Evolutionary conservation across 768 basidiomycete genomes (phyloP), one percentile per base, ranked within the genome.

Genomic region (Lactifluus hygrophoroides): DNA sequence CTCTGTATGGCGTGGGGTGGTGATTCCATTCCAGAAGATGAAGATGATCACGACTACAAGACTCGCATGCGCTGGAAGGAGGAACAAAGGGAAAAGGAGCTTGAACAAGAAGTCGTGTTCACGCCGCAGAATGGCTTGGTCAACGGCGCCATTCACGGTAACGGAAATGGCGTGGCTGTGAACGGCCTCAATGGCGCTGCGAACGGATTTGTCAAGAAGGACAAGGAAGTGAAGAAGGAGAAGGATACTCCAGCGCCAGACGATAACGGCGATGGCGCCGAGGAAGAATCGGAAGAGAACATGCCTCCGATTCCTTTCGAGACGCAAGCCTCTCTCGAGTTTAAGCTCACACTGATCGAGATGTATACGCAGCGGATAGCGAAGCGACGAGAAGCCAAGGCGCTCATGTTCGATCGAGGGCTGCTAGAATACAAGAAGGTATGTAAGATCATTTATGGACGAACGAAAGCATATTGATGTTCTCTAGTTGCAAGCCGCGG

Each of bases 341-440:
- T 97, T 75, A 99, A 99, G 74, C 74, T 96, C 42, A 84, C 88
- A 0, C 69, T 97, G 54, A 73, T 97, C 57, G 90, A 96, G 70
- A 90, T 92, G 76, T 99, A 97, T 73, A 83, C 81, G 63, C 90
- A 93, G 58, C 84, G 90, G 50, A 79, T 97, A 10, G 88, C 90
- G 60, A 91, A 88, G 72, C 80, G 95, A 42, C 73, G 83, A 53
- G 89, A 94, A 67, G 82, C 80, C 28, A 99, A 97, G 72, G 83
- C 83, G 3, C 70, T 99, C 62, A 90, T 99, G 70, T 96, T 92
- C 66, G 90, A 97, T 66, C 77, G 95, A 42, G 92, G 92, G 1
- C 73, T 99, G 52, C 75, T 95, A 47, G 92, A 96, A 65, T 92
- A 95, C 69, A 97, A 94, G 72, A 93, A 94, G 84, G 94, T 93